Percentiles rank a stretch among this genome's conserved stretches.
Conservation (phyloP, 2,329 filamentous ascomycete genomes). For the Hymenotorrendiella dingleyae region DNA sequence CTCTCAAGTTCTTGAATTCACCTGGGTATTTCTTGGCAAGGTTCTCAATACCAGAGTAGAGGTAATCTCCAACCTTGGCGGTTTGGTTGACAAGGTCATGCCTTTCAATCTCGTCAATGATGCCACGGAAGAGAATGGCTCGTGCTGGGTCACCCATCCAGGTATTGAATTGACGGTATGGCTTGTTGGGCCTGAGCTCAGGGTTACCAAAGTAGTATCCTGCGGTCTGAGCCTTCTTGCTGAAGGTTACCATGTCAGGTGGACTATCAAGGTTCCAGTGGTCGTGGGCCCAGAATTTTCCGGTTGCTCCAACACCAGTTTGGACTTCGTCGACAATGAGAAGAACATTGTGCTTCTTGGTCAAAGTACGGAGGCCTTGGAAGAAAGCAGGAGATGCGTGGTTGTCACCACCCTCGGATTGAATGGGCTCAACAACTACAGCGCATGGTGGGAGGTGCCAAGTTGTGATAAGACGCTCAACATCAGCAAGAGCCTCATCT, state of each 20-base stretch:
- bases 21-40: constrained; percentile 61
- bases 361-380: constrained; percentile 66
- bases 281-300: constrained; percentile 83
- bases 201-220: constrained; percentile 77
- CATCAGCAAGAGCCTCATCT: constrained; percentile 64
- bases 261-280: constrained; percentile 70
- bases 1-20: constrained; percentile 67
- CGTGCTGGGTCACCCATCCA: constrained; percentile 82
- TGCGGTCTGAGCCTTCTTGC: constrained; percentile 80
- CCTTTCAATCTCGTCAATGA: constrained; percentile 68
- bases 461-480: constrained; percentile 63
- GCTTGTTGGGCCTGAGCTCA: constrained; percentile 70
- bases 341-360: constrained; percentile 61
- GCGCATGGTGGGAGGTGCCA: constrained; percentile 66
- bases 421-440: constrained; percentile 72
- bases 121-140: constrained; percentile 70
- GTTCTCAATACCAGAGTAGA: constrained; percentile 58
- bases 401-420: constrained; percentile 80
- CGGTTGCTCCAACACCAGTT: constrained; percentile 78
- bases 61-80: constrained; percentile 52
- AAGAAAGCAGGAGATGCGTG: constrained; percentile 77
- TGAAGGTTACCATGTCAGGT: constrained; percentile 84
- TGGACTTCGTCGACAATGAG: constrained; percentile 83
- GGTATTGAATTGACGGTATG: constrained; percentile 82
- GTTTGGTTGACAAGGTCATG: constrained; percentile 65